phyloP scores from a whole-genome alignment of 257 asterid species.

The Salvia rosmarinus region DNA sequence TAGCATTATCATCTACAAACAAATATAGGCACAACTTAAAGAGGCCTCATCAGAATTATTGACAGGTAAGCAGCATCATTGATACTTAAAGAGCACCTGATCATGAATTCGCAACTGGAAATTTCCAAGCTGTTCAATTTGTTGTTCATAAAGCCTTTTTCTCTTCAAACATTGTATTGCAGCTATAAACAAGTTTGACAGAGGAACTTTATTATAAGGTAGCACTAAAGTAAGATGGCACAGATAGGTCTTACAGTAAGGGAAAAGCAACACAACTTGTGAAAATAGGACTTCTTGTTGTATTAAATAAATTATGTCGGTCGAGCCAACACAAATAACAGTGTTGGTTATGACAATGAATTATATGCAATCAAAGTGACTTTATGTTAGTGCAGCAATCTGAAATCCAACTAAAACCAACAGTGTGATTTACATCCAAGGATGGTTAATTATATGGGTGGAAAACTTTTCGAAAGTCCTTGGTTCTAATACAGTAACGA shows the following conservation, averaged over 20 bases:
- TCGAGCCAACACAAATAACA: neutral
- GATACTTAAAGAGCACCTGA: conserved; percentile 53
- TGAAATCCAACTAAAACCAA: neutral
- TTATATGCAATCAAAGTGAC: neutral
- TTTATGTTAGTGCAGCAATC: neutral
- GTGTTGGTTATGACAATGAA: neutral
- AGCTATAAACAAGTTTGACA: conserved; percentile 45
- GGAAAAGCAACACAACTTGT: neutral
- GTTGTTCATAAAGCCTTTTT: conserved; percentile 83
- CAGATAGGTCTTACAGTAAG: neutral
- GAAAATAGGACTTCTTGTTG: too few species aligned
- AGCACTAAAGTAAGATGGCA: neutral
- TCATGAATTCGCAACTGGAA: conserved; percentile 88
- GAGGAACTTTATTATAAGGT: conserved; percentile 24
- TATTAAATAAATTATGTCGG: neutral
- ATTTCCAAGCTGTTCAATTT: conserved; percentile 79
- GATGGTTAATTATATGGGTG: neutral
- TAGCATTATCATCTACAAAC: conserved; percentile 73
- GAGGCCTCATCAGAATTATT: neutral
- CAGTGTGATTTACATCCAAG: neutral
- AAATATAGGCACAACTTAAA: conserved; percentile 20
- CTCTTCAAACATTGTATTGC: conserved; percentile 87
- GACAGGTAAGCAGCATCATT: conserved; percentile 10
- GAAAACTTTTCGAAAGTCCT: neutral
- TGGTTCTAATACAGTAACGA: neutral